Evolutionary conservation across 257 asterid genomes (phyloP).

Genomic region (Paraleonurus japonicus): DNA sequence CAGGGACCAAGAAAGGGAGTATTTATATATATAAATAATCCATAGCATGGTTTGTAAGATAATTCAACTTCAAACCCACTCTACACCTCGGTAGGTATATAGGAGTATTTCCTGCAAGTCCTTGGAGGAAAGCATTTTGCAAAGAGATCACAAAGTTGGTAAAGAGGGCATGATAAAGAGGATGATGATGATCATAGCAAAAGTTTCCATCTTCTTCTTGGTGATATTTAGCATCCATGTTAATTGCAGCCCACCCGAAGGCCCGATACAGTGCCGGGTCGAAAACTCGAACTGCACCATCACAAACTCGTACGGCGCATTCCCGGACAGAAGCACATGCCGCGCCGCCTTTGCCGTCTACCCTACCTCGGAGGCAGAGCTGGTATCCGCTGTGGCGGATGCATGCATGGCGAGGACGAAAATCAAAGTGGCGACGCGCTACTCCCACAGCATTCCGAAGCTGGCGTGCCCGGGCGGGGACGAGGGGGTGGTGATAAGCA

Average conservation of each 20-base stretch:
- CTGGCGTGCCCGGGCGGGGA: constrained; percentile 56
- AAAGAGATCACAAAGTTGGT: too few relatives aligned
- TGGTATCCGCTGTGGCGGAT: constrained; percentile 43
- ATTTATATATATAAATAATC: too few relatives aligned
- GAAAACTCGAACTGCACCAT: constrained; percentile 50
- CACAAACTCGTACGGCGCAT: constrained; percentile 52
- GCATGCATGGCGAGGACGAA: constrained; percentile 37
- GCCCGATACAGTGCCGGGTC: constrained; percentile 45
- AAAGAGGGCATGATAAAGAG: too few relatives aligned
- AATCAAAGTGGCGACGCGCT: constrained; percentile 52
- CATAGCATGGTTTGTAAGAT: too few relatives aligned
- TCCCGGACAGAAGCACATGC: constrained; percentile 57
- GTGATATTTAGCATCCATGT: neutral
- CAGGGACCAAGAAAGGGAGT: too few relatives aligned
- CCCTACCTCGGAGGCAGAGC: constrained; percentile 50
- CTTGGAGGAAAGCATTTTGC: too few relatives aligned
- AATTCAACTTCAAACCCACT: too few relatives aligned
- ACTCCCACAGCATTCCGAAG: constrained; percentile 67
- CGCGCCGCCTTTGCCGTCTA: constrained; percentile 45
- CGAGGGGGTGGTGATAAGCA: constrained; percentile 57
- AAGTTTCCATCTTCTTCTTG: neutral
- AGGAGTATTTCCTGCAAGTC: too few relatives aligned
- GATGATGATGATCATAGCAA: neutral
- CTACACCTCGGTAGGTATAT: too few relatives aligned
- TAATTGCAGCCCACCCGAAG: constrained; percentile 46